phyloP scores from a whole-genome alignment of 345 rosid species.

The Firmiana major region DNA sequence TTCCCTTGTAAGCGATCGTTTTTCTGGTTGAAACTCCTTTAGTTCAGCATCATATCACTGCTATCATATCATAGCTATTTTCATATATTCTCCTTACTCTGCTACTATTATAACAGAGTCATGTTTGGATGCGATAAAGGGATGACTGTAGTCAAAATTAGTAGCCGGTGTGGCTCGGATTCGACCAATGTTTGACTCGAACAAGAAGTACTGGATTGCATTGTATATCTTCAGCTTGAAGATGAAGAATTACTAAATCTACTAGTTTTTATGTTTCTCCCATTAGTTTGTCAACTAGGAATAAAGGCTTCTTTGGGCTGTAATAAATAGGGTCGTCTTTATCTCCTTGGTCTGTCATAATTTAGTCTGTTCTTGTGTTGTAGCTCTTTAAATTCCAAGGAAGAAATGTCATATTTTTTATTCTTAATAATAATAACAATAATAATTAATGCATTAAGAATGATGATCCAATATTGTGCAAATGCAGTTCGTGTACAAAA shows the following conservation, averaged over 20 bases:
- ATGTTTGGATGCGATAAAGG: conserved; percentile 93
- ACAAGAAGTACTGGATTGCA: background rate
- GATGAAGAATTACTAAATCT: background rate
- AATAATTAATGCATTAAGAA: background rate
- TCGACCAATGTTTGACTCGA: background rate
- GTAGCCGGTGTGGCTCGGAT: background rate
- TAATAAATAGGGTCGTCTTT: too few relatives aligned
- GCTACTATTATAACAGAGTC: conserved; percentile 36
- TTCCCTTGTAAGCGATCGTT: background rate
- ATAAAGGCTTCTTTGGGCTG: background rate
- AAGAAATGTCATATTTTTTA: background rate
- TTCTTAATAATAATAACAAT: background rate
- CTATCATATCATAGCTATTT: background rate
- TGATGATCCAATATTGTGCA: background rate
- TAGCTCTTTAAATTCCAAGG: background rate
- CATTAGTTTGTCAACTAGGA: background rate
- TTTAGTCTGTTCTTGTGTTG: background rate
- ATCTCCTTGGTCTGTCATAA: background rate
- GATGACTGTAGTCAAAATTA: conserved; percentile 68
- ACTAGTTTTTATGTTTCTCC: background rate
- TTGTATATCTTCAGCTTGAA: background rate
- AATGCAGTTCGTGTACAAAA: background rate
- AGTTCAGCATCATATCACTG: too few relatives aligned
- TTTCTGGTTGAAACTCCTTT: background rate
- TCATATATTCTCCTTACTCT: background rate